Evolutionary conservation across 345 rosid species (phyloP), one percentile per base, ranked within the genome.

Genomic region (Fremontodendron californicum): DNA sequence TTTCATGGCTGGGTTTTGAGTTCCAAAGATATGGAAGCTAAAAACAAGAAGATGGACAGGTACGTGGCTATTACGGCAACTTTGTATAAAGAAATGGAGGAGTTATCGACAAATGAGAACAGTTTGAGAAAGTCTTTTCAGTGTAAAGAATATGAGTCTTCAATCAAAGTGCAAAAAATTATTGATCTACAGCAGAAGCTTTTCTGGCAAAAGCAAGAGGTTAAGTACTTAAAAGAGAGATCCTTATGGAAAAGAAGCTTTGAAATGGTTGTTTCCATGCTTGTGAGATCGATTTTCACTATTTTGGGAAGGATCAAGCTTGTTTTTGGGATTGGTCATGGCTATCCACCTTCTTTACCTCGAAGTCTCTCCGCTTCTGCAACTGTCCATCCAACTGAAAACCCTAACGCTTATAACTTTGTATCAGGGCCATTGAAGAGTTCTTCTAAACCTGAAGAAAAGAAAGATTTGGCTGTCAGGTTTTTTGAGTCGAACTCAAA

Each of bases 361-460:
- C 89, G 98, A 19, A 85, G 95, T 67, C 92, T 91, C 67, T 89
- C 98, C 19, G 88, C 97, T 13, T 90, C 99, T 9, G 94, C 98
- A 1, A 85, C 91, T 0, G 94, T 92, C 23, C 92, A 91, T 75
- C 98, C 98, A 6, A 80, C 87, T 9, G 88, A 85, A 75, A 81
- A 84, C 81, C 79, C 80, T 45, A 79, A 54, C 46, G 48, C 84
- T 3, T 71, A 64, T 54, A 77, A 46, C 58, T 87, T 84, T 70
- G 86, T 82, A 1, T 87, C 90, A 10, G 88, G 89, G 11, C 86
- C 88, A 48, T 52, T 85, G 78, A 83, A 75, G 31, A n/a, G 51
- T 58, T 75, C 52, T 62, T 8, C 81, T 0, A 74, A 78, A 35
- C 69, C 23, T 13, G 83, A 73, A 43, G 85, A 73, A 19, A 57